Evolutionary conservation across 202 grass and related monocot genomes (phyloP), one percentile per base, ranked within the genome.

Genomic region (Hordeum pubiflorum): DNA sequence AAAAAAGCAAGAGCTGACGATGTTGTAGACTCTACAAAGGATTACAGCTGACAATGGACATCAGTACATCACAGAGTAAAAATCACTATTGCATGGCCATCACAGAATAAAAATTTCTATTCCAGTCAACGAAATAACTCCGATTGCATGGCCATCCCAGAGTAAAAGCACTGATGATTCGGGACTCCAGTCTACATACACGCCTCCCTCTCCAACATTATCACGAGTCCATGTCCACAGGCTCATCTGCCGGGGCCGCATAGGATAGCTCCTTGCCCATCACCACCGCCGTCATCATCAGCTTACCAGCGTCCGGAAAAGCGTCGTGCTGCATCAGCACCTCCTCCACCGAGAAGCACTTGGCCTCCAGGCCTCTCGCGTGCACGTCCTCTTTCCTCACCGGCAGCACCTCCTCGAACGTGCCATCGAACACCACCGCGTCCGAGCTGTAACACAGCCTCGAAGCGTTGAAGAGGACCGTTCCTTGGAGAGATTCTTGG

Each of bases 291-390:
- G 90, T 88, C 88, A 93, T 77, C 90, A 95, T 93, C 82, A 98
- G 63, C 71, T 91, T 98, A 75, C 96, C 96, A 40, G 96, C 92
- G 79, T 98, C 96, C 72, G 92, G 88, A 44, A 95, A 98, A 80
- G 91, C 87, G 21, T 89, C 87, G 79, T 98, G 96, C 69, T 85
- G 88, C 90, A 88, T 89, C 36, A 98, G 29, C 63, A 93, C 88
- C 85, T 90, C 86, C 75, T 95, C 92, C 65, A 98, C 96, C 15
- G 92, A 98, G 31, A 88, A 82, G 56, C 81, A 84, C 62, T 83
- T 79, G 37, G 52, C 58, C 72, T 82, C 87, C n/a, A 94, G 68
- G 75, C 84, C 85, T 74, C 79, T 70, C 50, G 82, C 43, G 52
- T 74, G 6, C 48, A 79, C 58, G 74, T 94, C 86, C 37, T 84